These are phyloP conservation scores for Nakazawaea wyomingensis DNA, from an alignment of 805 yeast species.

Conservation along the genomic window DNA sequence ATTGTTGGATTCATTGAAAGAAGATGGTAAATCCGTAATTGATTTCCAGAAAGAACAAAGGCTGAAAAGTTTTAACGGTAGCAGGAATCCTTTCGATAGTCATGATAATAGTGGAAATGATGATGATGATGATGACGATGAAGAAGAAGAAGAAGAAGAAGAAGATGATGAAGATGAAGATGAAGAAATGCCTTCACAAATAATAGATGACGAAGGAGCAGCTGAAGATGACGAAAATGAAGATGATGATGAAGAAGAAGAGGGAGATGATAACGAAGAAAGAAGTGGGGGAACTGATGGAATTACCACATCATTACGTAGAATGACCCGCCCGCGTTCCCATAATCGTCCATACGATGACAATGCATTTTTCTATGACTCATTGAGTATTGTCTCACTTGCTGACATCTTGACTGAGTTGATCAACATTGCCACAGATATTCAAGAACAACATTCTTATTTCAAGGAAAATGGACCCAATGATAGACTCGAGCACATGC, in stretches of 20 bases:
- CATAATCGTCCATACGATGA: constrained; percentile 17
- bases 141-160: constrained; percentile 15
- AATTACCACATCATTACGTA: too few species aligned
- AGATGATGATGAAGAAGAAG: constrained; percentile 19
- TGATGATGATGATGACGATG: constrained; percentile 14
- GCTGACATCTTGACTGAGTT: constrained; percentile 13
- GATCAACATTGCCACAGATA: constrained; percentile 17
- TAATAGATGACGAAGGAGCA: constrained; percentile 16
- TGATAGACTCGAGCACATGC: constrained; percentile 23
- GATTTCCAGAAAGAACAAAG: neutral
- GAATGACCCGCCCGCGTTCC: too few species aligned
- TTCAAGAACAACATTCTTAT: constrained; percentile 25
- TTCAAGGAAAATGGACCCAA: constrained; percentile 20
- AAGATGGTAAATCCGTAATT: constrained; percentile 13
- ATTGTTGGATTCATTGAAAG: constrained; percentile 24
- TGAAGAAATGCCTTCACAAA: constrained; percentile 11
- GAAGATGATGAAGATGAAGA: constrained; percentile 18
- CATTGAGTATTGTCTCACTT: neutral
- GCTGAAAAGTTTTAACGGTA: neutral
- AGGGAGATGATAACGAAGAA: constrained; percentile 18
- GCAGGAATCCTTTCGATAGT: constrained; percentile 7
- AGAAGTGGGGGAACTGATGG: too few species aligned
- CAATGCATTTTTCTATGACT: constrained; percentile 5
- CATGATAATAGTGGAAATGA: constrained; percentile 17
- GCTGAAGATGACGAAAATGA: constrained; percentile 23